A percentile compares a stretch with the other conserved stretches of the same genome.
phyloP scores from a whole-genome alignment of 208 protist genomes.

The Leishmania lainsoni region DNA sequence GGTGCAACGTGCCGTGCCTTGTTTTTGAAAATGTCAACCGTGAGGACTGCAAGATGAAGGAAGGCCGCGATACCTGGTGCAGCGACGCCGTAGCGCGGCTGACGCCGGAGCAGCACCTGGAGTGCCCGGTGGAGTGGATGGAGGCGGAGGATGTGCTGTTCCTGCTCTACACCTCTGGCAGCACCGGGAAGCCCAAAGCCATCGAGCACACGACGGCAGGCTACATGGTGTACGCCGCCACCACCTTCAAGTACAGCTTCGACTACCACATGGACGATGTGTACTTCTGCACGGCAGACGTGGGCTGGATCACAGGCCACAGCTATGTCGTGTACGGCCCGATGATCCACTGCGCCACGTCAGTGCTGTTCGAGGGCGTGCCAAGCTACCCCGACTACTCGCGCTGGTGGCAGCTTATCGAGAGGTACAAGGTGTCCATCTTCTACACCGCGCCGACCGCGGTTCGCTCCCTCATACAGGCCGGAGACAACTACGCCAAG shows the following conservation, averaged over 20 bases:
- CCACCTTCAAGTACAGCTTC: slow-evolving; percentile 95
- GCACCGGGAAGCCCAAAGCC: slow-evolving; percentile 98
- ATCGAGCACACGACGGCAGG: slow-evolving; percentile 94
- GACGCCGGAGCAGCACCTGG: slow-evolving; percentile 34
- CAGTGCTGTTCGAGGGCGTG: slow-evolving; percentile 95
- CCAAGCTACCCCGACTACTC: slow-evolving; percentile 90
- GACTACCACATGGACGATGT: slow-evolving; percentile 96
- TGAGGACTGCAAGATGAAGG: slow-evolving; percentile 53
- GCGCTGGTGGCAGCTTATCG: slow-evolving; percentile 94
- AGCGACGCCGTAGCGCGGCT: slow-evolving; percentile 49
- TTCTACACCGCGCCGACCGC: slow-evolving; percentile 99
- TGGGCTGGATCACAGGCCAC: slow-evolving; percentile 98
- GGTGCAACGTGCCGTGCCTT: slow-evolving; percentile 42
- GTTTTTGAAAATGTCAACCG: slow-evolving; percentile 58
- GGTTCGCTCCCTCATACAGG: slow-evolving; percentile 81
- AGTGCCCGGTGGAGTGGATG: slow-evolving; percentile 89
- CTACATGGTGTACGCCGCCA: slow-evolving; percentile 94
- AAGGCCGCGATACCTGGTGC: slow-evolving; percentile 77
- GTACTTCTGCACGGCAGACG: slow-evolving; percentile 93
- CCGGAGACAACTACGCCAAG: slow-evolving; percentile 73
- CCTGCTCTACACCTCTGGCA: slow-evolving; percentile 98
- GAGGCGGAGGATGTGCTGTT: slow-evolving; percentile 96
- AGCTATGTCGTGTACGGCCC: slow-evolving; percentile 98
- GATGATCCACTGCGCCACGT: slow-evolving; percentile 95
- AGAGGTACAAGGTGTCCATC: slow-evolving; percentile 94